Evolutionary conservation across 2,329 filamentous ascomycete species (phyloP), one percentile per base, ranked within the genome.

Genomic region (Botrytis deweyae): DNA sequence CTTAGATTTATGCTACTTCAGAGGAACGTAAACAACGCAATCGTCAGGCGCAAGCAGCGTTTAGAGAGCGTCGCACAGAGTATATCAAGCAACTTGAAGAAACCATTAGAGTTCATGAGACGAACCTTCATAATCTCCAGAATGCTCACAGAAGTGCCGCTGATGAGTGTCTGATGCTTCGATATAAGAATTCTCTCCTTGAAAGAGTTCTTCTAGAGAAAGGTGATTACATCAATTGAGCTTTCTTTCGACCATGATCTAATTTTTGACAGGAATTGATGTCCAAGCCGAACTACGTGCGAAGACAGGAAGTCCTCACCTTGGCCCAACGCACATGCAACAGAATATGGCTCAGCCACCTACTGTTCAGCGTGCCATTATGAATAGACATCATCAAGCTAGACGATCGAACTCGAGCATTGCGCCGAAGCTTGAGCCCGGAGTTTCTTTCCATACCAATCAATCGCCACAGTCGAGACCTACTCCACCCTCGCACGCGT

Each of bases 41-140:
- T 82, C 88, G 96, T 79, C 96, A 98, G 85, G 96, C 96, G 66
- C 96, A 99, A 84, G 96, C 96, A 72, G 96, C 96, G 74, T 99
- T 99, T 81, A 92, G 96, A 79, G 96, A 99, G 85, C 92, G 96
- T 78, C 91, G 96, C 74, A 98, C 95, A 72, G 96, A 99, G 86
- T 99, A 99, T 83, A 99, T 99, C 86, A 98, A 98, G 86, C 96
- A 99, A 83, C 89, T 99, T 40, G 96, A 99, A 85, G 94, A 95
- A 79, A 97, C 95, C 73, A 98, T 99, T 84, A 95, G 96, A 81
- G 93, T 96, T 79, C 95, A 98, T 87, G 96, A 99, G 84, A 94
- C 97, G 80, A 95, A 94, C 79, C 87, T 98, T 73, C 93, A 97
- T 79, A 97, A 91, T 80, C 87, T 99, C 75, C 96, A 98, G 84